A percentile compares a stretch with the other conserved stretches of the same genome.
phyloP scores from a whole-genome alignment of 192 early-diverging fungal genomes.

The Chytriomyces hyalinus region DNA sequence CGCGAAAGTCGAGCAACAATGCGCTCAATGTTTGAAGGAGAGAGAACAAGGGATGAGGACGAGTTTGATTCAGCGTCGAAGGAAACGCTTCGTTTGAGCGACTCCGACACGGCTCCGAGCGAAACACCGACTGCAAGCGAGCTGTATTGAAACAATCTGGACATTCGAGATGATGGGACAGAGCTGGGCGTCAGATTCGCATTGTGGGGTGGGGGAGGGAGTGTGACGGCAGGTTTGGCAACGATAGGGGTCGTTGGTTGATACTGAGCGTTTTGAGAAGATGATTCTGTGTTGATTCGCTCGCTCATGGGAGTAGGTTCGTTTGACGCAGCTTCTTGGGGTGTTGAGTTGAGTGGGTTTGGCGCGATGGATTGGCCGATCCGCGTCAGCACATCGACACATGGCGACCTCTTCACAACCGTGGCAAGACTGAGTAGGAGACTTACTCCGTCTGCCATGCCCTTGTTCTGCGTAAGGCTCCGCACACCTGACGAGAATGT shows the following conservation, averaged over 20 bases:
- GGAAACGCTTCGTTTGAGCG: constrained; percentile 64
- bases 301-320: background rate
- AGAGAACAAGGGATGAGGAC: constrained; percentile 56
- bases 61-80: background rate
- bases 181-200: constrained; percentile 29
- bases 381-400: background rate
- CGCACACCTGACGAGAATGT: too few species aligned
- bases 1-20: constrained; percentile 82
- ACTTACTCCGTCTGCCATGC: background rate
- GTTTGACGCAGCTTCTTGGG: background rate
- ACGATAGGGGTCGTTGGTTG: background rate
- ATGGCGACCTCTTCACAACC: background rate
- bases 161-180: constrained; percentile 79
- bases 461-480: background rate
- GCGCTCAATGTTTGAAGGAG: constrained; percentile 80
- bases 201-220: background rate
- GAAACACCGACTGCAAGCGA: constrained; percentile 74
- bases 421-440: background rate
- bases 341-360: background rate
- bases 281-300: background rate
- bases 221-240: background rate
- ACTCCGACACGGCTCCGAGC: constrained; percentile 71
- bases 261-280: background rate
- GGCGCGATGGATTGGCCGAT: background rate
- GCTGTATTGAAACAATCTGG: constrained; percentile 84